These are phyloP conservation scores for Ampelomyces quisqualis DNA, from an alignment of 2,329 filamentous ascomycete genomes.

Conservation along the genomic window DNA sequence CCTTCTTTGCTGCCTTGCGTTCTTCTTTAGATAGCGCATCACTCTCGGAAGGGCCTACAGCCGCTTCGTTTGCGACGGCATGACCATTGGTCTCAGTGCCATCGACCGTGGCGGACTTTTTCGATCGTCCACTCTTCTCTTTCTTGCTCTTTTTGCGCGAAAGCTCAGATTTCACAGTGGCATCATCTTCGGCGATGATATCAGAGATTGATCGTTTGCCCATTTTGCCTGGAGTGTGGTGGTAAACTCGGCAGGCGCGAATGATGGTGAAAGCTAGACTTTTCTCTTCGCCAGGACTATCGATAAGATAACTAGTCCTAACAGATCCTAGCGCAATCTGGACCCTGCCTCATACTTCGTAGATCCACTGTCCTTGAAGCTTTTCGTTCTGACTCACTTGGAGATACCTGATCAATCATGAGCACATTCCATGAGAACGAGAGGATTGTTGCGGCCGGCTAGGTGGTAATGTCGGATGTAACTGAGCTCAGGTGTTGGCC, in stretches of 20 bases:
- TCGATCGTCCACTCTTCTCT: conserved; percentile 37
- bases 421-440: no score
- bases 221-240: conserved; percentile 24
- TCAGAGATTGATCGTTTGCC: conserved; percentile 42
- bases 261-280: conserved; percentile 7
- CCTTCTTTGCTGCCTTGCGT: conserved; percentile 47
- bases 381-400: no score
- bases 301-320: conserved; percentile 16
- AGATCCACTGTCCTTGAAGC: no score
- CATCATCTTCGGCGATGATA: conserved; percentile 29
- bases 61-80: conserved; percentile 21
- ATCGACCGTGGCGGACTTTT: conserved; percentile 17
- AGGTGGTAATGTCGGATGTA: conserved; percentile 34
- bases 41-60: conserved; percentile 22
- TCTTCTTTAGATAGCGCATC: conserved; percentile 45
- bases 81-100: conserved; percentile 24
- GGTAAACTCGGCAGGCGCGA: not conserved
- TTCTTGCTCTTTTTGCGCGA: conserved; percentile 45
- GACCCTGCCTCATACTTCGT: no score
- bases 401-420: no score
- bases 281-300: conserved; percentile 22
- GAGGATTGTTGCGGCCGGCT: no score
- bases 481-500: conserved; percentile 50
- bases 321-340: not conserved
- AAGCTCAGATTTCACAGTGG: conserved; percentile 20